Percentiles rank a stretch among this genome's conserved stretches.
Conservation (phyloP, 192 early-diverging fungal genomes). For the Podila epigama region DNA sequence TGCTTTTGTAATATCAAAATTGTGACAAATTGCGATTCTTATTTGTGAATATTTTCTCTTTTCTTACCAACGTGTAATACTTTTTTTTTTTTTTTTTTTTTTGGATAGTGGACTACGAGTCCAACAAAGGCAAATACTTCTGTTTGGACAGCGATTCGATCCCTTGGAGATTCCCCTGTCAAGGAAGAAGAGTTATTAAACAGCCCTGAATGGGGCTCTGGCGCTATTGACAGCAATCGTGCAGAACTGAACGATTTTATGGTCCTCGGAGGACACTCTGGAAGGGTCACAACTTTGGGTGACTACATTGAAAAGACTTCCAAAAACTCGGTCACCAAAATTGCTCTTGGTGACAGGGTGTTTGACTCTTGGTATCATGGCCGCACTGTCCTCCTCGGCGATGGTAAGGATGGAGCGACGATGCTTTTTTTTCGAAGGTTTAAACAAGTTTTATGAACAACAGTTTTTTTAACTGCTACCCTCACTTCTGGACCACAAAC, state of each 20-base stretch:
- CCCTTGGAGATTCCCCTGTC: not conserved
- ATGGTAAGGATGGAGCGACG: not conserved
- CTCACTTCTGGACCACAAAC: not conserved
- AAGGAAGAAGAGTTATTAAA: not conserved
- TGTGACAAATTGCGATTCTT: too few relatives aligned
- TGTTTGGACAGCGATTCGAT: not conserved
- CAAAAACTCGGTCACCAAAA: slow-evolving; percentile 1
- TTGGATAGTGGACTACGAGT: not conserved
- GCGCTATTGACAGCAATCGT: not conserved
- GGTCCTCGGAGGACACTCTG: not conserved
- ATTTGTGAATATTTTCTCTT: too few relatives aligned
- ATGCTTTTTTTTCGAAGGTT: not conserved
- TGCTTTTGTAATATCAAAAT: too few relatives aligned
- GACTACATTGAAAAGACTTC: not conserved
- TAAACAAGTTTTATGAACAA: too few relatives aligned
- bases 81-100: too few relatives aligned
- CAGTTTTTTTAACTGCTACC: not conserved
- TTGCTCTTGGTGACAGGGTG: not conserved
- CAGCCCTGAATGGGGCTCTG: not conserved
- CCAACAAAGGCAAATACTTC: not conserved
- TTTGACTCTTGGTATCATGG: slow-evolving; percentile 1
- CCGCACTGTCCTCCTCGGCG: not conserved
- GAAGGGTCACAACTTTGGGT: not conserved
- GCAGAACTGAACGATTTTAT: not conserved
- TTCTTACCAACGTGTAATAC: too few relatives aligned